These are phyloP conservation scores for Mariannaea sp. DNA, from an alignment of 2,329 filamentous ascomycete genomes.

Conservation along the genomic window DNA sequence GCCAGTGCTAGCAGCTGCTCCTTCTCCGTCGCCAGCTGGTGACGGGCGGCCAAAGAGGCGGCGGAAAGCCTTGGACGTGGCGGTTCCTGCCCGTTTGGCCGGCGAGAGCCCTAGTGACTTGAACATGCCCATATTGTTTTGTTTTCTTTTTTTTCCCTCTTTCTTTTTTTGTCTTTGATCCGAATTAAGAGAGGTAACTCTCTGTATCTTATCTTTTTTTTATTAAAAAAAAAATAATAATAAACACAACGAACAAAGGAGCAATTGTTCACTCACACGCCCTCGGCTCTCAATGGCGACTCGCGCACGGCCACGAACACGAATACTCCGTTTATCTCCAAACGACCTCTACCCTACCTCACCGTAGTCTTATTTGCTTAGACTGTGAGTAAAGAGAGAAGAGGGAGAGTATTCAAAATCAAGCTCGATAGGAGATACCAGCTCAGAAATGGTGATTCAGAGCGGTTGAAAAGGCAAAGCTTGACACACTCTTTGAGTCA, in stretches of 20 bases:
- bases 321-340: too few relatives aligned
- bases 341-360: too few relatives aligned
- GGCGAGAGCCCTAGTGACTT: slow-evolving; percentile 14
- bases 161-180: neutral
- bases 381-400: neutral
- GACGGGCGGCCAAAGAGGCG: slow-evolving; percentile 39
- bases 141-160: neutral
- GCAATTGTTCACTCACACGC: too few relatives aligned
- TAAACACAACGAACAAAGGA: too few relatives aligned
- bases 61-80: slow-evolving; percentile 36
- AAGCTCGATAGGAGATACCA: neutral
- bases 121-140: slow-evolving; percentile 35
- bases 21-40: slow-evolving; percentile 32
- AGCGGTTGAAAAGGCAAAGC: neutral
- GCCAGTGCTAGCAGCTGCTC: slow-evolving; percentile 17
- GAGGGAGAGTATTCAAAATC: neutral
- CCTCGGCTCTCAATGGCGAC: too few relatives aligned
- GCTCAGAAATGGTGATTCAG: neutral
- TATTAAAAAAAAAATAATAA: too few relatives aligned
- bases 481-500: neutral
- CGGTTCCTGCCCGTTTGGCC: slow-evolving; percentile 36
- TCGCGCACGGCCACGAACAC: too few relatives aligned
- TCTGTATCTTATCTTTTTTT: too few relatives aligned
- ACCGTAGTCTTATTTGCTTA: neutral
- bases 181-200: too few relatives aligned